These are phyloP conservation scores for Rhinocladiella similis DNA, from an alignment of 2,329 filamentous ascomycete genomes.

Conservation along the genomic window DNA sequence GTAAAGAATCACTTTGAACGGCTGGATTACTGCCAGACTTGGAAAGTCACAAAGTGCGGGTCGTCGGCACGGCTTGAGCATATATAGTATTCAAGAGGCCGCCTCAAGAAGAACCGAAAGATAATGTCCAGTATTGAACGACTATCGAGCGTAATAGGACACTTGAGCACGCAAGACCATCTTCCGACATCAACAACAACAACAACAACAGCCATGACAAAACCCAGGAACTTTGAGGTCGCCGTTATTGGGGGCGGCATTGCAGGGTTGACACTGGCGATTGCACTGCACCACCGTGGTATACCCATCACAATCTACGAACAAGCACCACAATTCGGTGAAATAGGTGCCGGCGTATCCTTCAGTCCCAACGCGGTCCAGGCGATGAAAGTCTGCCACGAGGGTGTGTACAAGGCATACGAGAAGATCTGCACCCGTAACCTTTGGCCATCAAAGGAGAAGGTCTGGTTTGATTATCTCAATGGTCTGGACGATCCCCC, in stretches of 20 bases:
- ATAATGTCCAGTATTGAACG: not conserved
- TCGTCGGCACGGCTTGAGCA: too few species aligned
- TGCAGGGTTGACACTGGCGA: constrained; percentile 38
- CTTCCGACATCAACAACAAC: not conserved
- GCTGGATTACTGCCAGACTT: too few species aligned
- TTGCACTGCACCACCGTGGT: constrained; percentile 37
- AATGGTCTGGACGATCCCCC: constrained; percentile 34
- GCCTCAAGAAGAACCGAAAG: not conserved
- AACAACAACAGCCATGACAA: not conserved
- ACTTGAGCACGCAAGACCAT: not conserved
- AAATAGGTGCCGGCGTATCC: constrained; percentile 21
- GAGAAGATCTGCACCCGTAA: constrained; percentile 35
- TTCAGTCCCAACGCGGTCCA: constrained; percentile 13
- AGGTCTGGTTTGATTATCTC: constrained; percentile 46
- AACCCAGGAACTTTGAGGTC: not conserved
- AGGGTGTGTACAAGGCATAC: constrained; percentile 42
- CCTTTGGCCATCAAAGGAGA: constrained; percentile 34
- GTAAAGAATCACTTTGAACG: too few species aligned
- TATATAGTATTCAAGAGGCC: too few species aligned
- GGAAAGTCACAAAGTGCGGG: too few species aligned
- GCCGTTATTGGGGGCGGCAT: constrained; percentile 39
- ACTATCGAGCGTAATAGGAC: not conserved
- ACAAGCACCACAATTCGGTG: constrained; percentile 16
- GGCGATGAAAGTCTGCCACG: constrained; percentile 3
- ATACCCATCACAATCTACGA: constrained; percentile 31